Conservation (phyloP, 1,284 basidiomycete genomes). For the Inonotus hispidus region DNA sequence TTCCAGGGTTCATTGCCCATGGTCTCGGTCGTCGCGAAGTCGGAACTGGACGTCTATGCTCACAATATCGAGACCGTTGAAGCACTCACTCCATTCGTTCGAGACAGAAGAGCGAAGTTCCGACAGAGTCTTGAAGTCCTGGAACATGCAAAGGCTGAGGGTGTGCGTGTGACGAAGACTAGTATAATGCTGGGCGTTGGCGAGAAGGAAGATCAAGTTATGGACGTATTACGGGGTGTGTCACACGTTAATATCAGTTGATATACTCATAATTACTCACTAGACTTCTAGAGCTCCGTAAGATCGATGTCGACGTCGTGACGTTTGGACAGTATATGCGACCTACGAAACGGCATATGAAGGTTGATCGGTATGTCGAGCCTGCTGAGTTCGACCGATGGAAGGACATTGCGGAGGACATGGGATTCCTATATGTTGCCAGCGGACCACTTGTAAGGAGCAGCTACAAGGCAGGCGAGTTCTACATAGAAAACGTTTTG, state of each 20-base stretch:
- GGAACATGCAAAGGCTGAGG: conserved; percentile 74
- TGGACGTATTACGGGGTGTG: conserved; percentile 79
- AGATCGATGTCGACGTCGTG: conserved; percentile 90
- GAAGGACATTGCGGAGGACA: conserved; percentile 84
- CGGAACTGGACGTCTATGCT: conserved; percentile 95
- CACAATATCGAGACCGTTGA: conserved; percentile 98
- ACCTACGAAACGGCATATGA: conserved; percentile 98
- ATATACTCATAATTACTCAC: not conserved
- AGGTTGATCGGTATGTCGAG: conserved; percentile 93
- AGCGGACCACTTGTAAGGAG: conserved; percentile 94
- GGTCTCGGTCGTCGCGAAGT: conserved; percentile 81
- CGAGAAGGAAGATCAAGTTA: conserved; percentile 81
- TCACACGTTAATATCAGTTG: conserved; percentile 2
- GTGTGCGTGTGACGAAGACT: conserved; percentile 92
- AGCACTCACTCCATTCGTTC: conserved; percentile 88
- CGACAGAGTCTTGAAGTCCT: conserved; percentile 85
- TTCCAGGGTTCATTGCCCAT: conserved; percentile 77
- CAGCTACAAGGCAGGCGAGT: conserved; percentile 96
- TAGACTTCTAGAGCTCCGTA: conserved; percentile 66
- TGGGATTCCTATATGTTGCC: conserved; percentile 98
- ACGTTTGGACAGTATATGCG: conserved; percentile 99
- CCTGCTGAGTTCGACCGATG: conserved; percentile 92
- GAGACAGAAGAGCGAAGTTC: conserved; percentile 93
- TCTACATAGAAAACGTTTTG: conserved; percentile 87
- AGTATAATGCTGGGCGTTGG: conserved; percentile 99